Evolutionary conservation across 2,329 filamentous ascomycete species (phyloP).

Genomic region (Aureobasidium sp.): DNA sequence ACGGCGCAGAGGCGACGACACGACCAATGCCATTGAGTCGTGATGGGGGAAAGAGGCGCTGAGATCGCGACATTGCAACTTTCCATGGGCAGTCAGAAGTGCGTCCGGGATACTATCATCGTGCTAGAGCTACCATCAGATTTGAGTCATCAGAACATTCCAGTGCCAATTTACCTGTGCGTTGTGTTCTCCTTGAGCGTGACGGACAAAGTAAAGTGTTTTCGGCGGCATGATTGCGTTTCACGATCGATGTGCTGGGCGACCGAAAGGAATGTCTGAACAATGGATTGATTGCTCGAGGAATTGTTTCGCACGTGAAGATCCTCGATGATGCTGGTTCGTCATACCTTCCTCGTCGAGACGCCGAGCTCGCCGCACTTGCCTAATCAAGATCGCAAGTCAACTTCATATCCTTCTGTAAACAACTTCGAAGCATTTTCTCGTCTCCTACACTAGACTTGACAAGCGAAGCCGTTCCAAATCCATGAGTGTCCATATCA

Average conservation of each 20-base stretch:
- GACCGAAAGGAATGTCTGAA: background rate
- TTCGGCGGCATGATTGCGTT: background rate
- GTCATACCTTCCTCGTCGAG: background rate
- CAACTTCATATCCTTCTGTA: background rate
- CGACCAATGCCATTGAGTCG: conserved; percentile 57
- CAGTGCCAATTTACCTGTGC: background rate
- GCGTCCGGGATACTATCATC: conserved; percentile 68
- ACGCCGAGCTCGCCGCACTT: background rate
- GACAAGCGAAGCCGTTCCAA: no score
- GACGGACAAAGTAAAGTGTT: conserved; percentile 62
- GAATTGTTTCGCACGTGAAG: background rate
- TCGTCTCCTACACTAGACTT: no score
- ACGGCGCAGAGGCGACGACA: conserved; percentile 72
- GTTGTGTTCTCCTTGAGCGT: conserved; percentile 74
- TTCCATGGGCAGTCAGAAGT: conserved; percentile 64
- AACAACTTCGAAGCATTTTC: no score
- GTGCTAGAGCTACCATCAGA: conserved; percentile 40
- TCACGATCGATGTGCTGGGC: background rate
- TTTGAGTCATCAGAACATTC: background rate
- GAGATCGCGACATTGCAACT: conserved; percentile 64
- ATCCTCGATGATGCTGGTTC: background rate
- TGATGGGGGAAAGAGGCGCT: conserved; percentile 52
- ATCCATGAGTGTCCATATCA: background rate
- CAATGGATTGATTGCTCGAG: background rate
- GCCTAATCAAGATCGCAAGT: background rate